Percentiles rank a stretch among this genome's conserved stretches.
Conservation (phyloP, 306 rosid genomes). For the Morella rubra region DNA sequence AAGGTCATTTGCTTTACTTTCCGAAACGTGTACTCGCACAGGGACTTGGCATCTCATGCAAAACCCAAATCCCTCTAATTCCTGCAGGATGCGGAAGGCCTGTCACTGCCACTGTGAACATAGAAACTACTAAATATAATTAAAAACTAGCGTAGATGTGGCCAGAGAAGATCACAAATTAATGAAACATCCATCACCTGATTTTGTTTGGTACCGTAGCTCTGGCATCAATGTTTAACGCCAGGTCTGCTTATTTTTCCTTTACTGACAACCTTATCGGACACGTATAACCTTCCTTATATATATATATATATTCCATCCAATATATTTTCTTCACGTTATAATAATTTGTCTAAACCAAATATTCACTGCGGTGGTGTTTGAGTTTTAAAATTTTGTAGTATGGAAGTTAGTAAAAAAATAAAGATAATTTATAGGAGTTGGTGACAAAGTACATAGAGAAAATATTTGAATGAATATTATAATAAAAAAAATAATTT, state of each 20-base stretch:
- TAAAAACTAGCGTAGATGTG: neutral
- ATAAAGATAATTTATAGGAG: too few species aligned
- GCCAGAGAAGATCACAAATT: constrained; percentile 4
- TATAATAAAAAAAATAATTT: too few species aligned
- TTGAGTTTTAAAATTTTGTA: too few species aligned
- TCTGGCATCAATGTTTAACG: constrained; percentile 39
- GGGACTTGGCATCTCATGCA: constrained; percentile 8
- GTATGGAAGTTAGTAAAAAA: too few species aligned
- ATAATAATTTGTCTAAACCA: too few species aligned
- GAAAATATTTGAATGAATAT: too few species aligned
- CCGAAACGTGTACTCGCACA: constrained; percentile 24
- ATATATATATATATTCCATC: too few species aligned
- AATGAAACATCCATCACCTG: constrained; percentile 10
- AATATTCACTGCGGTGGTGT: too few species aligned
- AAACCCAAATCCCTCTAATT: neutral
- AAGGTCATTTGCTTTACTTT: constrained; percentile 10
- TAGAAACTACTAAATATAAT: neutral
- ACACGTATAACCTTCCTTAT: constrained; percentile 21
- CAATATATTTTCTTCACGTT: too few species aligned
- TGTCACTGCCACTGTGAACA: too few species aligned
- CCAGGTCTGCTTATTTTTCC: constrained; percentile 25
- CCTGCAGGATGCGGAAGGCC: neutral
- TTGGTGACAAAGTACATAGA: too few species aligned
- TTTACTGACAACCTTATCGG: neutral
- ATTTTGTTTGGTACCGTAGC: constrained; percentile 40